These are phyloP conservation scores for Allium sativum DNA, from an alignment of 106 monocot species.

Conservation along the genomic window DNA sequence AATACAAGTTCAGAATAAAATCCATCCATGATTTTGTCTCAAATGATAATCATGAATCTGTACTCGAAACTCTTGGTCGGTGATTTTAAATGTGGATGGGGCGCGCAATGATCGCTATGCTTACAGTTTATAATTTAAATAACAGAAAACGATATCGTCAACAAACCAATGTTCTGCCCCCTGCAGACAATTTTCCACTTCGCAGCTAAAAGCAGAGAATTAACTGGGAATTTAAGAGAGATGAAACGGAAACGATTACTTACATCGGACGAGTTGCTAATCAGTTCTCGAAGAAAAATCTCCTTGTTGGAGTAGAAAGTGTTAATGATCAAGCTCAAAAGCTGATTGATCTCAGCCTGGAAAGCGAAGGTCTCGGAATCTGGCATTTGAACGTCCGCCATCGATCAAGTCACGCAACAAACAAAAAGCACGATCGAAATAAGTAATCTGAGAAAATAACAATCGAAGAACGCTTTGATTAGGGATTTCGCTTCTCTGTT, in stretches of 20 bases:
- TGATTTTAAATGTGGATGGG: too few relatives aligned
- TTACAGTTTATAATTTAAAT: too few relatives aligned
- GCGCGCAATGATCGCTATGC: too few relatives aligned
- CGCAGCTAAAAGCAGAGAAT: not conserved
- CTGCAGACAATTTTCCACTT: too few relatives aligned
- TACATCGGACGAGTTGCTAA: conserved; percentile 21
- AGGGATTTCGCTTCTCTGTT: too few relatives aligned
- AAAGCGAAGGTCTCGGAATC: conserved; percentile 20
- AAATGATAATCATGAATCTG: not conserved
- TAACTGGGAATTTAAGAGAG: not conserved
- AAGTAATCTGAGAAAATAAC: too few relatives aligned
- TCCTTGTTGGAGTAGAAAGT: conserved; percentile 29
- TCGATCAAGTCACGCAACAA: not conserved
- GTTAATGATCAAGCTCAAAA: conserved; percentile 22
- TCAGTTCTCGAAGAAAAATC: conserved; percentile 20
- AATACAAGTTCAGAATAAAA: not conserved
- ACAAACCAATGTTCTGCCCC: too few relatives aligned
- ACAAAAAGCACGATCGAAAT: too few relatives aligned
- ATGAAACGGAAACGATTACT: not conserved
- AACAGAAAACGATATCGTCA: too few relatives aligned
- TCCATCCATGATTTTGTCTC: not conserved
- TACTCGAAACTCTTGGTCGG: not conserved
- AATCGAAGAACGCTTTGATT: too few relatives aligned
- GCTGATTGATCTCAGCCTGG: conserved; percentile 28
- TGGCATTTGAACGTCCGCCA: conserved; percentile 12